phyloP scores from a whole-genome alignment of 1,139 yeast species.

The Martiniozyma asiatica region DNA sequence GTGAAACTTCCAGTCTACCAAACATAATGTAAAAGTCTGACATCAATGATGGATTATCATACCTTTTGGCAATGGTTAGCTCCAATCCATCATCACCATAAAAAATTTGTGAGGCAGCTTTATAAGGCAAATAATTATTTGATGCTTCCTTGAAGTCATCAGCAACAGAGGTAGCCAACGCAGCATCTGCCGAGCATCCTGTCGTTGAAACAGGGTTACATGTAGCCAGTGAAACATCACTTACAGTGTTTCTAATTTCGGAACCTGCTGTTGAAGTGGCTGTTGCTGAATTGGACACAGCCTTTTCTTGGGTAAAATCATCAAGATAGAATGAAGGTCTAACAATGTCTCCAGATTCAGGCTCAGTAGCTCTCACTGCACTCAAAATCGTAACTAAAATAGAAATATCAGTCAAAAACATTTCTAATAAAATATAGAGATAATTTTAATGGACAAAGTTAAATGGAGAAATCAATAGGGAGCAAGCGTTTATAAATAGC shows the following conservation, averaged over 20 bases:
- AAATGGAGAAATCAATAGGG: background rate
- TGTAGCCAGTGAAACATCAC: no score
- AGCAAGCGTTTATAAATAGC: background rate
- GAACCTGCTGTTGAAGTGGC: background rate
- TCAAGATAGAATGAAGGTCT: background rate
- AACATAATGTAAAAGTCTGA: conserved; percentile 79
- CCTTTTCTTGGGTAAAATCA: background rate
- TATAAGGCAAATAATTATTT: conserved; percentile 27
- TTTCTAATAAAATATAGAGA: no score
- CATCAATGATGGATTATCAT: conserved; percentile 63
- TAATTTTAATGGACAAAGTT: no score
- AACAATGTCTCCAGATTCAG: background rate
- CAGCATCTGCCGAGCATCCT: conserved; percentile 36
- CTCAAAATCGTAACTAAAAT: background rate
- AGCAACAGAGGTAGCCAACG: conserved; percentile 41
- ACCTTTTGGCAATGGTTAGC: conserved; percentile 45
- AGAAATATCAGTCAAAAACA: no score
- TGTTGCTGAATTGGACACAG: no score
- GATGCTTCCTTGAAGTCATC: conserved; percentile 38
- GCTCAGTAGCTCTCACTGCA: conserved; percentile 1
- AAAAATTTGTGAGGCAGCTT: conserved; percentile 26
- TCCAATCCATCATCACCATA: conserved; percentile 45
- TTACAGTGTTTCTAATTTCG: no score
- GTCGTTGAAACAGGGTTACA: conserved; percentile 31
- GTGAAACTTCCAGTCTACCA: conserved; percentile 64